Evolutionary conservation across 1,139 yeast species (phyloP).

Genomic region (Yamadazyma trypodendri): DNA sequence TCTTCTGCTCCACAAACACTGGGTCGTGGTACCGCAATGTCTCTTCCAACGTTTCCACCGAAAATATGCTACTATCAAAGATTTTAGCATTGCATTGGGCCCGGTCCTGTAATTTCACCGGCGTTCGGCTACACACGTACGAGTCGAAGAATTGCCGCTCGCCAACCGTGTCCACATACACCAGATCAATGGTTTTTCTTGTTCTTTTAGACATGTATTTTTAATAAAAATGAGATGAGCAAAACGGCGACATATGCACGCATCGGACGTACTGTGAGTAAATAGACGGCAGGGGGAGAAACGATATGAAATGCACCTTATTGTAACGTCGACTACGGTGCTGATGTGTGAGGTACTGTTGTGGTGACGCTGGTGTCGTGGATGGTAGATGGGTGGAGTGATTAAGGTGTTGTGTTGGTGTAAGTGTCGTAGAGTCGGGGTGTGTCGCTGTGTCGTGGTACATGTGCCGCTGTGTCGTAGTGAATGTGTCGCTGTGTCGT

Average conservation of each 20-base stretch:
- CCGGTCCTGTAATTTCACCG: conserved; percentile 32
- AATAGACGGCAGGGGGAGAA: background rate
- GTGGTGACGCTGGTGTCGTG: no score
- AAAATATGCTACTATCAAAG: conserved; percentile 28
- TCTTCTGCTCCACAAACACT: conserved; percentile 57
- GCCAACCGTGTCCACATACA: conserved; percentile 1
- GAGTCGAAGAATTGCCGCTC: conserved; percentile 22
- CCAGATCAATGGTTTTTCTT: conserved; percentile 12
- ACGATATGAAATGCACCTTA: no score
- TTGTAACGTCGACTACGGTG: no score
- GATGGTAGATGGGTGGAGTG: no score
- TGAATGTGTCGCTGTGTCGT: no score
- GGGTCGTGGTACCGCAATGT: conserved; percentile 29
- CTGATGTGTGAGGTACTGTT: no score
- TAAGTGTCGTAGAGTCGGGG: no score
- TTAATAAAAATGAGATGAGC: conserved; percentile 3
- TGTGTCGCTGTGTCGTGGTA: no score
- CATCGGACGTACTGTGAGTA: background rate
- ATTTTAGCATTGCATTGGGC: conserved; percentile 12
- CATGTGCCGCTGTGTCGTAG: no score
- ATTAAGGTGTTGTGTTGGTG: no score
- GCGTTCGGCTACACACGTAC: conserved; percentile 34
- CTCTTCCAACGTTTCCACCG: conserved; percentile 31
- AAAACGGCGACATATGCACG: background rate
- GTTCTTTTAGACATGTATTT: conserved; percentile 10